Evolutionary conservation across 108 stramenopile genomes (phyloP).

Genomic region (Nitzschia sp.): DNA sequence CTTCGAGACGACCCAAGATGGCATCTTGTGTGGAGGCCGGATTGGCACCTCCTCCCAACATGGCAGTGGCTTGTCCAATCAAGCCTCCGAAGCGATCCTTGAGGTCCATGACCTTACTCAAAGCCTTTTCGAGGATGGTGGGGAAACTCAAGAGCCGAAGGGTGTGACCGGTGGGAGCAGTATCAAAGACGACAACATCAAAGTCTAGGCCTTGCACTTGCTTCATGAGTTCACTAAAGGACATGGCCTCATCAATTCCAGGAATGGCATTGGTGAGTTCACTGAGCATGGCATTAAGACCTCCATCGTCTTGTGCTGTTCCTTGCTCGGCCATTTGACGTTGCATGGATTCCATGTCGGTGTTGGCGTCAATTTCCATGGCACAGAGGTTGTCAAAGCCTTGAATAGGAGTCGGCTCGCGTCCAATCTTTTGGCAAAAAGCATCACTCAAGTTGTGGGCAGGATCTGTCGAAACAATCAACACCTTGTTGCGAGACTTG

Average conservation of each 20-base stretch:
- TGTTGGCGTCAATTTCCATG: constrained; percentile 97
- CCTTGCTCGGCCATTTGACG: constrained; percentile 70
- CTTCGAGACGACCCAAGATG: constrained; percentile 89
- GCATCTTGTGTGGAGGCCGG: constrained; percentile 78
- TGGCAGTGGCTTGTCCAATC: constrained; percentile 90
- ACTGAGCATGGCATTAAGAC: constrained; percentile 81
- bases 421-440: constrained; percentile 98
- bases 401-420: constrained; percentile 94
- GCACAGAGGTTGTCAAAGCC: constrained; percentile 96
- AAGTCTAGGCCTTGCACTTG: constrained; percentile 94
- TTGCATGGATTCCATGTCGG: constrained; percentile 89
- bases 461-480: constrained; percentile 97
- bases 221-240: constrained; percentile 97
- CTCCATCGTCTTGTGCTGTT: constrained; percentile 54
- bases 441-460: constrained; percentile 99
- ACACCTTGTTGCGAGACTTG: constrained; percentile 82
- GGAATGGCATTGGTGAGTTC: constrained; percentile 95
- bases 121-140: constrained; percentile 94
- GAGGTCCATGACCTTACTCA: constrained; percentile 95
- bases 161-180: constrained; percentile 99
- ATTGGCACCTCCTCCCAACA: constrained; percentile 78
- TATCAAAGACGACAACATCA: constrained; percentile 97
- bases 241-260: constrained; percentile 99
- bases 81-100: constrained; percentile 95
- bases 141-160: constrained; percentile 94